Evolutionary conservation across 148 eudicot genomes (phyloP), one percentile per base, ranked within the genome.

Genomic region (Dianthus caryophyllus): DNA sequence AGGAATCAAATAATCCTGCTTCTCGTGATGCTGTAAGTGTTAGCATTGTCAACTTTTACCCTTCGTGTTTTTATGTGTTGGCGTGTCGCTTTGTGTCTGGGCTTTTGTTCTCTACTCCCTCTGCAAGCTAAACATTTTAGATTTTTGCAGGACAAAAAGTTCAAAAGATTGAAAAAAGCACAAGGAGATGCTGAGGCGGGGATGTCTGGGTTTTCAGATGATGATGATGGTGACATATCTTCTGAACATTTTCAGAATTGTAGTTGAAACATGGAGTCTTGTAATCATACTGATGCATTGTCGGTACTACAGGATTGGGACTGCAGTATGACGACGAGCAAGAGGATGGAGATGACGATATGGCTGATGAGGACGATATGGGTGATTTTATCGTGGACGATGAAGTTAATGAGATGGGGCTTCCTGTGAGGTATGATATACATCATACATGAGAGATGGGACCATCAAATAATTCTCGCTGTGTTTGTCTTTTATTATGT

Each of bases 341-440:
- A 68, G 98, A 87, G 61, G 93, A 84, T 46, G 89, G 77, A 67
- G 89, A 81, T 75, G 81, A 36, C 0, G 84, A 80, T 61, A 63
- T 82, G 67, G 90, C 61, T 46, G 95, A 90, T 56, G 91, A 86
- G 27, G 97, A 95, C 77, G 96, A 90, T 51, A 86, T 95, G 96
- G 93, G 89, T 30, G 94, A 90, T 80, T 95, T 95, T 66, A 95
- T 95, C 59, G 99, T 95, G 65, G 88, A 85, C 20, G 97, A 93
- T 12, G 91, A 88, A 25, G 72, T 84, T 33, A 96, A 88, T 81
- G 90, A 77, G 36, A 73, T 73, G 67, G 94, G 94, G 63, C 79
- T 61, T 62, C 84, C 82, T 56, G 56, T 85, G 43, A 90, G 97
- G 97, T 90, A 73, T 27, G 48, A 30, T n/a, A n/a, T n/a, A n/a